phyloP scores from a whole-genome alignment of 164 flowering plant genomes.

The Euptelea pleiosperma region DNA sequence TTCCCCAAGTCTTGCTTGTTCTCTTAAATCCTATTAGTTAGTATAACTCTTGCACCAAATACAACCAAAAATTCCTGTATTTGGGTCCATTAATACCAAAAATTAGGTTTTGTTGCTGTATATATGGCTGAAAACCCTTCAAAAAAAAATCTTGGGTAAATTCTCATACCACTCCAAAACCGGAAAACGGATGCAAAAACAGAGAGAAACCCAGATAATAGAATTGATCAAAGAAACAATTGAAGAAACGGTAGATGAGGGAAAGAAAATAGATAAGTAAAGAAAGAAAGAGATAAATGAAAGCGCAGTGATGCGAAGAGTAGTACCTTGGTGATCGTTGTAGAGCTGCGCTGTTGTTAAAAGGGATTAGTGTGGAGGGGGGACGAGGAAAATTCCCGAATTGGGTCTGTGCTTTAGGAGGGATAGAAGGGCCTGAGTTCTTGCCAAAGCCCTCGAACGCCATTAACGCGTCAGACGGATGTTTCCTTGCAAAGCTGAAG shows the following conservation, averaged over 20 bases:
- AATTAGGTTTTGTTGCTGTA: conserved; percentile 5
- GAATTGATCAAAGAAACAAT: too few species aligned
- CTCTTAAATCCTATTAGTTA: neutral
- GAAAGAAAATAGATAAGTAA: neutral
- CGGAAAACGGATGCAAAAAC: neutral
- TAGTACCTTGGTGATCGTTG: conserved; percentile 10
- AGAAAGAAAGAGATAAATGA: too few species aligned
- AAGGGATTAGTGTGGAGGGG: neutral
- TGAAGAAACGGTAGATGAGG: too few species aligned
- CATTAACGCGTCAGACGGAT: conserved; percentile 14
- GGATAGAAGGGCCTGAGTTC: conserved; percentile 34
- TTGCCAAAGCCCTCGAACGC: conserved; percentile 34
- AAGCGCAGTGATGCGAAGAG: neutral
- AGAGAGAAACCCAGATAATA: too few species aligned
- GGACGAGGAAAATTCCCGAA: conserved; percentile 18
- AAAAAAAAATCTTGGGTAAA: too few species aligned
- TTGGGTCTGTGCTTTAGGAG: conserved; percentile 15
- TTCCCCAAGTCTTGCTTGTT: neutral
- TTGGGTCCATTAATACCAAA: too few species aligned
- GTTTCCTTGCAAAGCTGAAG: too few species aligned
- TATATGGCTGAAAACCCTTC: neutral
- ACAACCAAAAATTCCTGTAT: too few species aligned
- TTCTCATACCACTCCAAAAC: too few species aligned
- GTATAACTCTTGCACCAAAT: neutral
- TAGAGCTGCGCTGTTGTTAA: neutral